phyloP scores from a whole-genome alignment of 2,329 filamentous ascomycete species.

The Stachybotrys echinatus region DNA sequence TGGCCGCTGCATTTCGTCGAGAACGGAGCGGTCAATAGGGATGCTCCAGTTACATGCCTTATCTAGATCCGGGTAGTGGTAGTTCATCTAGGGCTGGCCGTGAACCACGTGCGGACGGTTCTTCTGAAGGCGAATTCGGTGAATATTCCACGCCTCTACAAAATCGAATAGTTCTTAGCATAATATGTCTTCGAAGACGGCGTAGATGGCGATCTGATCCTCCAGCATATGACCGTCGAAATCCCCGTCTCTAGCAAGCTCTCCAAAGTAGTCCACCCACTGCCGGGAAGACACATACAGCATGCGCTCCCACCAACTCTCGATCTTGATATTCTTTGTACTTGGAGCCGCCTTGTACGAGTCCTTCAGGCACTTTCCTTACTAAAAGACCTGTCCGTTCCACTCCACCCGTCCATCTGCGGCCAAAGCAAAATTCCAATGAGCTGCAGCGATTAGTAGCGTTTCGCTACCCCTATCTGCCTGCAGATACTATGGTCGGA shows the following conservation, averaged over 20 bases:
- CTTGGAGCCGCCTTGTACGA: conserved; percentile 2
- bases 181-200: conserved; percentile 1
- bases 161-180: conserved; percentile 4
- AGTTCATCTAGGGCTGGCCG: conserved; percentile 4
- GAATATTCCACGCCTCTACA: conserved; percentile 2
- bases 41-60: conserved; percentile 3
- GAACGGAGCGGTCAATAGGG: conserved; percentile 1
- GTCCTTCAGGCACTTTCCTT: conserved; percentile 1
- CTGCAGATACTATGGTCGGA: conserved; percentile 3
- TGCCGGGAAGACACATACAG: background rate
- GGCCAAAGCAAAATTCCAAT: conserved; percentile 3
- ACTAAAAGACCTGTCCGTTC: background rate
- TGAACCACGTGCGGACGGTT: conserved; percentile 4
- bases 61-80: conserved; percentile 3
- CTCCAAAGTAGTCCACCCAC: conserved; percentile 5
- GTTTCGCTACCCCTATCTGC: conserved; percentile 2
- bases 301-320: conserved; percentile 3
- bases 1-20: conserved; percentile 1
- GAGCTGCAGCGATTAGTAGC: background rate
- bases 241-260: conserved; percentile 4
- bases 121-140: conserved; percentile 2
- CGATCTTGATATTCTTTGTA: conserved; percentile 3
- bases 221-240: conserved; percentile 4
- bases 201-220: conserved; percentile 6
- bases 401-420: conserved; percentile 1